Percentiles rank a stretch among this genome's conserved stretches.
Conservation (phyloP, 495 filamentous ascomycete genomes). For the Immersiella caudata region DNA sequence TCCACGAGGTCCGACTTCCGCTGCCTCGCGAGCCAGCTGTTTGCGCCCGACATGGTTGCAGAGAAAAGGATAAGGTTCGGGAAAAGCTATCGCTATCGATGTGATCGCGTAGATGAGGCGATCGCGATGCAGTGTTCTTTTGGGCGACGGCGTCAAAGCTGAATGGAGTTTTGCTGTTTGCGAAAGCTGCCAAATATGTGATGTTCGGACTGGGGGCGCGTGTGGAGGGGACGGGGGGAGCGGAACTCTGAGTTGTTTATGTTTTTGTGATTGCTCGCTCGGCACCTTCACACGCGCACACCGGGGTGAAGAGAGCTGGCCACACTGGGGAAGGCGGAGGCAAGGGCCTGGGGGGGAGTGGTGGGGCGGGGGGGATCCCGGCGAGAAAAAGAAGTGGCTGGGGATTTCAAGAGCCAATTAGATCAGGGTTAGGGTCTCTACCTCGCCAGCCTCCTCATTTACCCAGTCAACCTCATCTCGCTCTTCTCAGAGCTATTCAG, state of each 20-base stretch:
- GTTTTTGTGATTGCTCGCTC: constrained; percentile 14
- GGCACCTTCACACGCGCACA: not conserved
- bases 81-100: constrained; percentile 5
- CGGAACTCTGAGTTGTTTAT: constrained; percentile 22
- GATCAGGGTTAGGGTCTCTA: not conserved
- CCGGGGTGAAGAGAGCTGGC: constrained; percentile 1
- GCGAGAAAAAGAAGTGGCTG: not conserved
- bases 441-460: not conserved
- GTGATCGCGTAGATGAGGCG: constrained; percentile 11
- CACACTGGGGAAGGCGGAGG: not conserved
- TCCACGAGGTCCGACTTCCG: constrained; percentile 80
- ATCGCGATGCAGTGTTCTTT: not conserved
- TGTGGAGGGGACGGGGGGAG: constrained; percentile 15
- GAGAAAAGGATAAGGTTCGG: not conserved
- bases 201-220: constrained; percentile 12
- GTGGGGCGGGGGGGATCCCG: not conserved
- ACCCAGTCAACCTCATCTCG: not conserved
- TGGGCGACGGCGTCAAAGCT: not conserved
- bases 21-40: constrained; percentile 79
- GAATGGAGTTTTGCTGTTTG: constrained; percentile 4
- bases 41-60: constrained; percentile 46
- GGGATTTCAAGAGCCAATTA: not conserved
- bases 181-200: constrained; percentile 2
- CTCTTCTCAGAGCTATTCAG: not conserved
- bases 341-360: not conserved